Conservation (phyloP, 1,284 basidiomycete species). For the Phenoliferia sp. region DNA sequence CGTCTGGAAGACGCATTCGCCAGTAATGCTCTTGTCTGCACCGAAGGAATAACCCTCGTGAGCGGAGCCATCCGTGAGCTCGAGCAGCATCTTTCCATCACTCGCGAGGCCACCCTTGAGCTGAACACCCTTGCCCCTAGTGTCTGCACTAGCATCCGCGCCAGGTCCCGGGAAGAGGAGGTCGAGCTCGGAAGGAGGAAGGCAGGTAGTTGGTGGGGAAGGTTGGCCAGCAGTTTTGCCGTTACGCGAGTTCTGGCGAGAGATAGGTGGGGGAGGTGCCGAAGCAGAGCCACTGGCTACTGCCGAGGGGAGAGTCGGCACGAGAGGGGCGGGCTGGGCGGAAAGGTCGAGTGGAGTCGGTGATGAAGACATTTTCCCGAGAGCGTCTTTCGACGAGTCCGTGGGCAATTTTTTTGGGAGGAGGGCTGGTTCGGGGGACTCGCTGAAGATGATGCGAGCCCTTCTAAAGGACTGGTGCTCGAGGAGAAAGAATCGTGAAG, state of each 20-base stretch:
- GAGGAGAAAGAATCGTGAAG: background rate
- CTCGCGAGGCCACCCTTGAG: slow-evolving; percentile 1
- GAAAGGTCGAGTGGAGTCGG: slow-evolving; percentile 8
- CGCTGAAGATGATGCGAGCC: background rate
- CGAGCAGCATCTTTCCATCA: slow-evolving; percentile 59
- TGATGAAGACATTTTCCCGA: slow-evolving; percentile 1
- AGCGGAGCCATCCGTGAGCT: slow-evolving; percentile 85
- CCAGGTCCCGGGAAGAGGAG: slow-evolving; percentile 7
- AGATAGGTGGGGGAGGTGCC: background rate
- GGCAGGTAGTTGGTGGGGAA: background rate
- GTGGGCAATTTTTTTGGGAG: too few species aligned
- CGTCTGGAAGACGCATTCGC: slow-evolving; percentile 99
- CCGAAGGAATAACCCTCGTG: slow-evolving; percentile 91
- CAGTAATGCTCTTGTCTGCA: slow-evolving; percentile 83
- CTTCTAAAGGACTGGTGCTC: background rate
- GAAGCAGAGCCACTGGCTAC: background rate
- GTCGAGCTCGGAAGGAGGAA: background rate
- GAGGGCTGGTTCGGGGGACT: background rate
- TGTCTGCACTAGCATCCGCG: background rate
- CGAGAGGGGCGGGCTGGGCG: background rate
- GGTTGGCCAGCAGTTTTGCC: background rate
- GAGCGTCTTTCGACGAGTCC: background rate
- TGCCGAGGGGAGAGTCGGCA: background rate
- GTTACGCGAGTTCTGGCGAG: background rate
- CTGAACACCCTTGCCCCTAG: background rate